A percentile compares a stretch with the other conserved stretches of the same genome.
Evolutionary conservation across 306 rosid species (phyloP).

Genomic region (Nissolia schottii): DNA sequence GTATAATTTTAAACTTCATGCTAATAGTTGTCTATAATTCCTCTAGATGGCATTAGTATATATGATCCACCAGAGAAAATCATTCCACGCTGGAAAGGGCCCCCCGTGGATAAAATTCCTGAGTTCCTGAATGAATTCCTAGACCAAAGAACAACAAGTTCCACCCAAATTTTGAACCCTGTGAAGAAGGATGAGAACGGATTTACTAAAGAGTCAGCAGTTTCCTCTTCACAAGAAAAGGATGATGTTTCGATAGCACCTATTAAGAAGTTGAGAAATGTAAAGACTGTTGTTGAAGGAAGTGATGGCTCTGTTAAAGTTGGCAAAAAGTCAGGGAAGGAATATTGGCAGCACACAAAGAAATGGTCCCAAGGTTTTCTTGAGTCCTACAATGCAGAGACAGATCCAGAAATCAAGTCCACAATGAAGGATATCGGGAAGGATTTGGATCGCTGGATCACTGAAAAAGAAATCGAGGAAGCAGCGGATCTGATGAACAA

Average conservation of each 20-base stretch:
- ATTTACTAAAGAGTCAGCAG: conserved; percentile 33
- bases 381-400: conserved; percentile 79
- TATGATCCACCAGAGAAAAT: conserved; percentile 85
- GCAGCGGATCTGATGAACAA: conserved; percentile 68
- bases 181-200: conserved; percentile 45
- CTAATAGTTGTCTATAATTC: conserved; percentile 26
- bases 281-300: conserved; percentile 69
- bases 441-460: conserved; percentile 90
- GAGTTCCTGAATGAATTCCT: conserved; percentile 57
- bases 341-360: conserved; percentile 96
- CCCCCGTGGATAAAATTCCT: conserved; percentile 65
- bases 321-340: conserved; percentile 89
- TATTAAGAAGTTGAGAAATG: conserved; percentile 28
- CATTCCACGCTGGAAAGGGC: conserved; percentile 92
- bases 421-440: conserved; percentile 77
- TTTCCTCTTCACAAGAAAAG: conserved; percentile 36
- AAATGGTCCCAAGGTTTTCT: conserved; percentile 89
- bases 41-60: conserved; percentile 76
- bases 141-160: conserved; percentile 43
- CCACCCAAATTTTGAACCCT: conserved; percentile 30
- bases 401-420: conserved; percentile 81
- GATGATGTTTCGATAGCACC: conserved; percentile 23
- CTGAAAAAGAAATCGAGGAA: conserved; percentile 86
- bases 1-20: conserved; percentile 4
- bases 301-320: conserved; percentile 82